Conservation (phyloP, 2,329 filamentous ascomycete genomes). For the Celoporthe dispersa region DNA sequence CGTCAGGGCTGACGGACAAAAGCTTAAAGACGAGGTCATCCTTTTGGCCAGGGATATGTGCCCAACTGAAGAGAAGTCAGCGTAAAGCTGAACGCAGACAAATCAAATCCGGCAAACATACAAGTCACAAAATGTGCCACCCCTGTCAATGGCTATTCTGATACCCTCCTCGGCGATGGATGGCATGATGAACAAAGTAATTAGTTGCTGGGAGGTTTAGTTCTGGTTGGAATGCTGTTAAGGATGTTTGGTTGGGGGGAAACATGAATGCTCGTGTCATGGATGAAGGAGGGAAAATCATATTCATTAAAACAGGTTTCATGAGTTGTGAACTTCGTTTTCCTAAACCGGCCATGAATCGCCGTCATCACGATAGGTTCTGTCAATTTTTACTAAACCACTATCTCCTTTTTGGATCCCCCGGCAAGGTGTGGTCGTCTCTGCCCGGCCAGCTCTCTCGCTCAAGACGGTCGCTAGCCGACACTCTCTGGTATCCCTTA, state of each 20-base stretch:
- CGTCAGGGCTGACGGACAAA: constrained; percentile 84
- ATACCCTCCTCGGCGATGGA: constrained; percentile 51
- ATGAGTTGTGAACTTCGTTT: not conserved
- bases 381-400: not conserved
- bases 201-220: not conserved
- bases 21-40: constrained; percentile 53
- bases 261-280: not conserved
- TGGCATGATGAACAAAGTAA: not conserved
- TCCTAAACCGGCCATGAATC: not conserved
- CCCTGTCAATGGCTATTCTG: constrained; percentile 77
- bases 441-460: not conserved
- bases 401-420: not conserved
- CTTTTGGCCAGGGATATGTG: constrained; percentile 37
- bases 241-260: not conserved
- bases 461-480: not conserved
- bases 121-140: constrained; percentile 91
- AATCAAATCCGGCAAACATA: constrained; percentile 71
- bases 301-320: not conserved
- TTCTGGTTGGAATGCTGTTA: not conserved
- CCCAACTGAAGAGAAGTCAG: not conserved
- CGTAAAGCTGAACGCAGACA: not conserved
- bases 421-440: not conserved
- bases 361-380: not conserved
- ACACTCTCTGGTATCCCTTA: not conserved
- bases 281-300: not conserved